Percentiles rank a stretch among this genome's conserved stretches.
phyloP scores from a whole-genome alignment of 2,329 filamentous ascomycete genomes.

The Helicocarpus griseus region DNA sequence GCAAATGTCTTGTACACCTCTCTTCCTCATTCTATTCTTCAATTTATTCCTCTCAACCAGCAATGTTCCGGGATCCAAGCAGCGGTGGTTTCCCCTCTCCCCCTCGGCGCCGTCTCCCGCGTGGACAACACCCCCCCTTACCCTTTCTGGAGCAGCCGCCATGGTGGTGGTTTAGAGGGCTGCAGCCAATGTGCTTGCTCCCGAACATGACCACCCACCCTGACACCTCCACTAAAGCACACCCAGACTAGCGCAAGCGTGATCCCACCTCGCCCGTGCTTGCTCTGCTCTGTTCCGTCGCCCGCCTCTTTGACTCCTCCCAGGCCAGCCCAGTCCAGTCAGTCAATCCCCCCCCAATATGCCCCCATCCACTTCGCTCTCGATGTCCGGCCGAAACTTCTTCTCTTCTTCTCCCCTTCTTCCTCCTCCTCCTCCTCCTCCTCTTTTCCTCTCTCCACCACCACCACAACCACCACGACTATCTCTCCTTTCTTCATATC shows the following conservation, averaged over 20 bases:
- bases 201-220: not conserved
- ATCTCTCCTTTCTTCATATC: not conserved
- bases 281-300: not conserved
- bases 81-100: too few species aligned
- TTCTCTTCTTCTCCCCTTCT: conserved; percentile 25
- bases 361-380: conserved; percentile 20
- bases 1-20: not conserved
- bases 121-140: not conserved
- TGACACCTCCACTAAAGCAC: not conserved
- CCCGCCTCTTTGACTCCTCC: conserved; percentile 11
- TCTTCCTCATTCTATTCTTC: too few species aligned
- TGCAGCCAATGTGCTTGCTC: not conserved
- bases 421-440: conserved; percentile 12
- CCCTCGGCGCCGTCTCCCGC: too few species aligned
- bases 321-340: too few species aligned
- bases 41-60: too few species aligned
- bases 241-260: too few species aligned
- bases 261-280: not conserved
- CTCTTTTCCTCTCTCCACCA: conserved; percentile 6
- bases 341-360: conserved; percentile 27
- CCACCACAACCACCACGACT: not conserved
- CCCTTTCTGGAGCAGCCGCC: not conserved
- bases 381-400: conserved; percentile 11
- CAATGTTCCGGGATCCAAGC: too few species aligned
- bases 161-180: not conserved